Percentiles rank a stretch among this genome's conserved stretches.
Evolutionary conservation across 1,284 basidiomycete genomes (phyloP).

Genomic region (Cutaneotrichosporon sp.): DNA sequence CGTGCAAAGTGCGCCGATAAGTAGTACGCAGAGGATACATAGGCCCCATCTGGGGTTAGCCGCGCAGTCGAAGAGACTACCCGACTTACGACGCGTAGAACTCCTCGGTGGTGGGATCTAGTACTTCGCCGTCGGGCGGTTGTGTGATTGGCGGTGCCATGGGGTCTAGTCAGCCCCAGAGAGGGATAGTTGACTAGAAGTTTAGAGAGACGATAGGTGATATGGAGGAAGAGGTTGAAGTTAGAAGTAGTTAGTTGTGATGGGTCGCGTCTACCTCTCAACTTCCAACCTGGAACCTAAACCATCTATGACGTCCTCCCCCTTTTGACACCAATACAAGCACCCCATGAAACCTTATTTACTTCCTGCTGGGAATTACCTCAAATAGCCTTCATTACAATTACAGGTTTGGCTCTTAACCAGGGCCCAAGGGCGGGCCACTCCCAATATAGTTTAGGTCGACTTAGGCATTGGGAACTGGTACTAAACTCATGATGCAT

Average conservation of each 20-base stretch:
- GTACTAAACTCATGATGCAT: too few relatives aligned
- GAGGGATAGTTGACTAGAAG: neutral
- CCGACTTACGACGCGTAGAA: slow-evolving; percentile 70
- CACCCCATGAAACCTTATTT: neutral
- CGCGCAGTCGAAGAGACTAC: neutral
- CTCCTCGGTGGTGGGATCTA: slow-evolving; percentile 68
- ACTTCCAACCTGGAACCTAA: neutral
- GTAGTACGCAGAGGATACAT: slow-evolving; percentile 88
- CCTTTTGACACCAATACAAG: neutral
- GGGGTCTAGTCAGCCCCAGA: neutral
- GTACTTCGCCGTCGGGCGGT: slow-evolving; percentile 35
- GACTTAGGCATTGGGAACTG: too few relatives aligned
- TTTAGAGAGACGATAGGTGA: neutral
- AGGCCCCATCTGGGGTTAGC: slow-evolving; percentile 66
- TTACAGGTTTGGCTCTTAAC: neutral
- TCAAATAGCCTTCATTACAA: neutral
- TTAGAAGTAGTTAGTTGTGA: neutral
- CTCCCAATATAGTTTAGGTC: too few relatives aligned
- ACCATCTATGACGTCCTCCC: slow-evolving; percentile 2
- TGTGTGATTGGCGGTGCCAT: slow-evolving; percentile 28
- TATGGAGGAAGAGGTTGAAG: neutral
- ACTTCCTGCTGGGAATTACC: too few relatives aligned
- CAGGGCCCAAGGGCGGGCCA: too few relatives aligned
- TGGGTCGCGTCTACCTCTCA: neutral
- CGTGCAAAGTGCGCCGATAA: slow-evolving; percentile 91